Evolutionary conservation across 352 stramenopile genomes (phyloP).

Genomic region (Pythium aphanidermatum): DNA sequence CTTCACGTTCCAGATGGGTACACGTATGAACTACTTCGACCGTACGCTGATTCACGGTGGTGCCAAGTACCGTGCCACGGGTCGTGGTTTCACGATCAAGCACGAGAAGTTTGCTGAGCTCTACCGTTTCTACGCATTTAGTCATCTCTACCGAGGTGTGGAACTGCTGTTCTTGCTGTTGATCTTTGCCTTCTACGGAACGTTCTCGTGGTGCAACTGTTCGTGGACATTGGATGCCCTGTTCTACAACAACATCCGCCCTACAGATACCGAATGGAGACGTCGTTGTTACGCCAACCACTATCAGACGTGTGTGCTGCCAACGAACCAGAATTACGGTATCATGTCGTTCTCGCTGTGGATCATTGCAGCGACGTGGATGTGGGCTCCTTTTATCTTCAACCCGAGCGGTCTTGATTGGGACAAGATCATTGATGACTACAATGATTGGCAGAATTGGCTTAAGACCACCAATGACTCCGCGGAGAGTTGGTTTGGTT

Average conservation of each 20-base stretch:
- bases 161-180: slow-evolving; percentile 88
- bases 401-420: slow-evolving; percentile 98
- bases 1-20: slow-evolving; percentile 99
- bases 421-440: slow-evolving; percentile 95
- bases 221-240: slow-evolving; percentile 63
- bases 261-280: slow-evolving; percentile 69
- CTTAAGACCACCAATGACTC: slow-evolving; percentile 86
- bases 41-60: slow-evolving; percentile 97
- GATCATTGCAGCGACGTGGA: slow-evolving; percentile 90
- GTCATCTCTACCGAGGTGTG: slow-evolving; percentile 97
- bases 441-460: slow-evolving; percentile 93
- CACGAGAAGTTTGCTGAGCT: slow-evolving; percentile 97
- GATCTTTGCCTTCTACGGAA: slow-evolving; percentile 87
- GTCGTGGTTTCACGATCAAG: slow-evolving; percentile 98
- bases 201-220: slow-evolving; percentile 91
- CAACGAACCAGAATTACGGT: slow-evolving; percentile 96
- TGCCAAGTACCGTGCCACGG: slow-evolving; percentile 97
- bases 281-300: slow-evolving; percentile 73
- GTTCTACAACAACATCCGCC: slow-evolving; percentile 74
- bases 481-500: slow-evolving; percentile 82
- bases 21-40: slow-evolving; percentile 97
- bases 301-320: slow-evolving; percentile 89
- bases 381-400: slow-evolving; percentile 89
- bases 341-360: slow-evolving; percentile 96
- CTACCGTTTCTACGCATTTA: slow-evolving; percentile 97